These are phyloP conservation scores for Cardamine occulta DNA, from an alignment of 345 rosid species.

Conservation along the genomic window DNA sequence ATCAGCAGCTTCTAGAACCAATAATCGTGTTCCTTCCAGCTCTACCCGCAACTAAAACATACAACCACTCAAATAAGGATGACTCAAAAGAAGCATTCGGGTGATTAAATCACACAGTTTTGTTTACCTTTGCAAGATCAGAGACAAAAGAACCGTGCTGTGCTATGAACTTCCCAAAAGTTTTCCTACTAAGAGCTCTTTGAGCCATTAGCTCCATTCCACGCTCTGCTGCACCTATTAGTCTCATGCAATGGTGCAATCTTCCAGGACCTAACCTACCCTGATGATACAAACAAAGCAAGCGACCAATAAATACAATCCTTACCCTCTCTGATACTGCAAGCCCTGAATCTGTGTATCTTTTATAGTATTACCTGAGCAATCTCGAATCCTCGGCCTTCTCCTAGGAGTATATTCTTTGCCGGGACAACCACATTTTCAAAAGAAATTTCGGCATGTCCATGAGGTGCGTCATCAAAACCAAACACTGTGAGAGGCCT, in stretches of 20 bases:
- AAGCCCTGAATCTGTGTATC: constrained; percentile 1
- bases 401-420: constrained; percentile 85
- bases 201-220: constrained; percentile 92
- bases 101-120: not conserved
- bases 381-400: constrained; percentile 98
- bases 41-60: constrained; percentile 78
- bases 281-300: constrained; percentile 50
- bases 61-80: not conserved
- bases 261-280: constrained; percentile 99
- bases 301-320: constrained; percentile 3
- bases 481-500: constrained; percentile 91
- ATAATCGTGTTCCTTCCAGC: constrained; percentile 76
- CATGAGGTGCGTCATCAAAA: constrained; percentile 98
- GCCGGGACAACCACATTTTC: constrained; percentile 80
- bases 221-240: constrained; percentile 96
- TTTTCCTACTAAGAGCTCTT: constrained; percentile 79
- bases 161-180: constrained; percentile 85
- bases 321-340: constrained; percentile 13
- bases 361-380: constrained; percentile 70
- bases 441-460: constrained; percentile 89
- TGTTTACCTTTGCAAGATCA: constrained; percentile 77
- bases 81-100: not conserved
- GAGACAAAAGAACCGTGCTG: constrained; percentile 90
- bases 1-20: constrained; percentile 91
- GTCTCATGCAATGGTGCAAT: constrained; percentile 98